Percentiles rank a stretch among this genome's conserved stretches.
phyloP scores from a whole-genome alignment of 495 filamentous ascomycete species.

The Cudoniella acicularis region DNA sequence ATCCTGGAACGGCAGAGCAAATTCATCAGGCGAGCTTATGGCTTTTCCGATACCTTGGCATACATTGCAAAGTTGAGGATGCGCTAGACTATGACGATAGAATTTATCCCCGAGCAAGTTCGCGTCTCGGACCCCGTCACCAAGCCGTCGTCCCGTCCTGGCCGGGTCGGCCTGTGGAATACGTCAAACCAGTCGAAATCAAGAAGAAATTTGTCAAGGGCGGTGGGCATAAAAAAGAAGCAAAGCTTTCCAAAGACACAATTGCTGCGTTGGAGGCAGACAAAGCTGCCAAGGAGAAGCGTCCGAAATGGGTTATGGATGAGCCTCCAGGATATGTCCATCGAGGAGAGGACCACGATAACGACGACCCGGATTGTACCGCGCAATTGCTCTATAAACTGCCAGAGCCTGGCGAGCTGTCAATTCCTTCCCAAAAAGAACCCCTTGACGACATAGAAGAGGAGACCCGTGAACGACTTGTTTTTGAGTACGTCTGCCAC shows the following conservation, averaged over 20 bases:
- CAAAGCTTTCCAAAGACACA: constrained; percentile 73
- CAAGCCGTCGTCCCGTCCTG: constrained; percentile 83
- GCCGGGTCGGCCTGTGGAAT: constrained; percentile 80
- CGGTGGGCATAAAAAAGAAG: constrained; percentile 60
- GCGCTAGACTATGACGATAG: constrained; percentile 96
- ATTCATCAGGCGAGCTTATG: constrained; percentile 88
- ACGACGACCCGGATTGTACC: constrained; percentile 42
- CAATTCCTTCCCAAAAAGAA: constrained; percentile 17
- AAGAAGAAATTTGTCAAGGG: constrained; percentile 71
- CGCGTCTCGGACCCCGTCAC: constrained; percentile 84
- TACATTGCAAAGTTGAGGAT: constrained; percentile 95
- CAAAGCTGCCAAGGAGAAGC: constrained; percentile 68
- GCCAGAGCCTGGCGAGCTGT: constrained; percentile 44
- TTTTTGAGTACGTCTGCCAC: constrained; percentile 72
- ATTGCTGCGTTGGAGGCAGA: constrained; percentile 77
- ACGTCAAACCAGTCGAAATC: constrained; percentile 81
- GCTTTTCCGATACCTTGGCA: constrained; percentile 94
- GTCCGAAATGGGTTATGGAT: constrained; percentile 91
- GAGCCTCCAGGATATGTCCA: constrained; percentile 81
- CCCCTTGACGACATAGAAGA: constrained; percentile 36
- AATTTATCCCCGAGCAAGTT: constrained; percentile 94
- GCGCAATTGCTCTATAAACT: constrained; percentile 57
- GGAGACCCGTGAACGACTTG: constrained; percentile 43
- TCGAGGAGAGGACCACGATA: constrained; percentile 70
- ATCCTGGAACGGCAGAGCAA: constrained; percentile 83